Evolutionary conservation across 139 green algal genomes (phyloP).

Genomic region (Asterochloris erici): DNA sequence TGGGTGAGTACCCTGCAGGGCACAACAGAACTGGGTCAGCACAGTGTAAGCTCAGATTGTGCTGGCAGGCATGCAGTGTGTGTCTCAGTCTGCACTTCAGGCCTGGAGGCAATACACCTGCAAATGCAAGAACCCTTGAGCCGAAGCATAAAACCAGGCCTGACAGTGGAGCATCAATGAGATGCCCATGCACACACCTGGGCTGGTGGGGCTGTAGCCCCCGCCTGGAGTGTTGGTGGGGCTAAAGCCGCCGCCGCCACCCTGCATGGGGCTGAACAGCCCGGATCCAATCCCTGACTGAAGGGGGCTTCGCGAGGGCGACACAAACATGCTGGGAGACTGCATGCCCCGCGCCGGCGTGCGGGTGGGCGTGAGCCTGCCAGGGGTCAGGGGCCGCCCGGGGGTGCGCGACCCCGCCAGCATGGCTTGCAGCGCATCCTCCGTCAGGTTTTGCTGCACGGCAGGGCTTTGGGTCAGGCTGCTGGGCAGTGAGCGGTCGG

Average conservation of each 20-base stretch:
- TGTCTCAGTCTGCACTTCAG: not conserved
- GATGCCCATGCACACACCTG: not conserved
- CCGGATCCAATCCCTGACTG: conserved; percentile 4
- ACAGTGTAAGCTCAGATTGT: not conserved
- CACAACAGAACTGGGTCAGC: not conserved
- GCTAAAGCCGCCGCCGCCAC: conserved; percentile 41
- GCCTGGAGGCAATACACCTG: not conserved
- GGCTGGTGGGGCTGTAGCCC: conserved; percentile 32
- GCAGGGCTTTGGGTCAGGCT: too few relatives aligned
- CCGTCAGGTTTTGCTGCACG: too few relatives aligned
- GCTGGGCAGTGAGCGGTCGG: too few relatives aligned
- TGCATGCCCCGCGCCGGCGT: too few relatives aligned
- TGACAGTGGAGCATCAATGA: not conserved
- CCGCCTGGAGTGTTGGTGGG: conserved; percentile 40
- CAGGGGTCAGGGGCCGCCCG: too few relatives aligned
- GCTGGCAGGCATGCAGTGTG: not conserved
- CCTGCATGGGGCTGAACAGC: conserved; percentile 30
- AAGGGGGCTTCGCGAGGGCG: not conserved
- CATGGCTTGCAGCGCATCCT: too few relatives aligned
- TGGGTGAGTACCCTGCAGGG: conserved; percentile 25
- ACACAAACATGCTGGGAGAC: too few relatives aligned
- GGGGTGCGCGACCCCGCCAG: too few relatives aligned
- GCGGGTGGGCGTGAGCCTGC: too few relatives aligned
- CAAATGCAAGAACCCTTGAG: not conserved
- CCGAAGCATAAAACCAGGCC: not conserved